Conservation (phyloP, 2,329 filamentous ascomycete species). For the Arthroderma sp. region DNA sequence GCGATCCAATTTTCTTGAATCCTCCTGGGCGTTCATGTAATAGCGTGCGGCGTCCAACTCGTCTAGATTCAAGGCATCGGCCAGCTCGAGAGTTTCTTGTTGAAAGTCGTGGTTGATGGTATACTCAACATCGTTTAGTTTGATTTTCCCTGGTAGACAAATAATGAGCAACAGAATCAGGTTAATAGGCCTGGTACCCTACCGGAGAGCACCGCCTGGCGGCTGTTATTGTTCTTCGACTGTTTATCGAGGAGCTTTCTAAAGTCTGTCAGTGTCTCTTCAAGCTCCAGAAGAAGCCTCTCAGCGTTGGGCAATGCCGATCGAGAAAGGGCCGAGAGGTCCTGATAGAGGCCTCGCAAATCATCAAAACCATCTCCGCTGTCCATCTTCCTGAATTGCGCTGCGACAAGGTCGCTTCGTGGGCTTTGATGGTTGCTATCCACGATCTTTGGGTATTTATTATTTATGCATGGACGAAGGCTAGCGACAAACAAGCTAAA, state of each 20-base stretch:
- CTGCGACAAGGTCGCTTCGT: no score
- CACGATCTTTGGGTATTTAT: slow-evolving; percentile 1
- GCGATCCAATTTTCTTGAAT: slow-evolving; percentile 55
- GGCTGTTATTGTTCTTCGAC: slow-evolving; percentile 59
- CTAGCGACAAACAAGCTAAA: background rate
- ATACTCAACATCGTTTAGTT: slow-evolving; percentile 59
- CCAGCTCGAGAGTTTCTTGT: slow-evolving; percentile 64
- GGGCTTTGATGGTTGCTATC: background rate
- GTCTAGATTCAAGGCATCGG: slow-evolving; percentile 80
- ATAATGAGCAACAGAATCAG: background rate
- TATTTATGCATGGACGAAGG: background rate
- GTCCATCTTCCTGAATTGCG: slow-evolving; percentile 43
- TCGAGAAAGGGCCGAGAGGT: slow-evolving; percentile 65
- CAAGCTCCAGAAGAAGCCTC: slow-evolving; percentile 53
- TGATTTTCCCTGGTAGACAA: slow-evolving; percentile 50
- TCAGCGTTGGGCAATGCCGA: slow-evolving; percentile 57
- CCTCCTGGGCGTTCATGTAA: slow-evolving; percentile 59
- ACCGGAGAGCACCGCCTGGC: slow-evolving; percentile 58
- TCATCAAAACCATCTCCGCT: slow-evolving; percentile 59
- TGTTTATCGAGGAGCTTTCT: slow-evolving; percentile 62
- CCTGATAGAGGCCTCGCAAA: slow-evolving; percentile 73
- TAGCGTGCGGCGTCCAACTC: slow-evolving; percentile 71
- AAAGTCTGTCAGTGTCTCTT: slow-evolving; percentile 53
- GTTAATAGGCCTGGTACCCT: slow-evolving; percentile 14
- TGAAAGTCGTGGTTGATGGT: slow-evolving; percentile 77